Conservation (phyloP, 306 rosid species). For the Prunus padus region DNA sequence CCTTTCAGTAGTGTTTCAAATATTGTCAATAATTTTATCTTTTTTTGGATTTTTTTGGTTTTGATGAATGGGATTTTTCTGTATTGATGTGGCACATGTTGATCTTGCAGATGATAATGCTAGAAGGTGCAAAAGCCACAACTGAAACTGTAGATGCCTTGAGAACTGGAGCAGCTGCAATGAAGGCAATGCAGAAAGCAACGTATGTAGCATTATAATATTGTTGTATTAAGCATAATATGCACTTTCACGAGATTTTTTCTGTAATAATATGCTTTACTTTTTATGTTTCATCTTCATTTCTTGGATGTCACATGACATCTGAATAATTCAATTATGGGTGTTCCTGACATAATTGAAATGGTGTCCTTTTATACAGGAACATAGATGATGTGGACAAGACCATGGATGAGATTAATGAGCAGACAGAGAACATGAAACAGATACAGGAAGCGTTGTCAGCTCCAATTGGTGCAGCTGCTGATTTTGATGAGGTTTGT, state of each 20-base stretch:
- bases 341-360: background rate
- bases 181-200: conserved; percentile 99
- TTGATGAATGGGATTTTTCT: background rate
- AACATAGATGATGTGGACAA: conserved; percentile 96
- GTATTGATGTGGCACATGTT: conserved; percentile 56
- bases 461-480: conserved; percentile 79
- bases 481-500: conserved; percentile 92
- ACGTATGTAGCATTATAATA: conserved; percentile 50
- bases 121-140: conserved; percentile 99
- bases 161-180: conserved; percentile 90
- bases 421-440: conserved; percentile 97
- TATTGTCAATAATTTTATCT: background rate
- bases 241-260: background rate
- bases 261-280: background rate
- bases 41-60: background rate
- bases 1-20: background rate
- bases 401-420: conserved; percentile 98
- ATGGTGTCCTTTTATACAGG: conserved; percentile 39
- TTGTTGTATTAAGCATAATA: conserved; percentile 3
- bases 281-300: background rate
- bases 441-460: conserved; percentile 97
- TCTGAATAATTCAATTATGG: background rate
- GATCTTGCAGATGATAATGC: conserved; percentile 80
- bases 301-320: background rate
- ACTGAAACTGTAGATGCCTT: conserved; percentile 98